These are phyloP conservation scores for Sungouiozyma intestinalis DNA, from an alignment of 805 yeast genomes.

Conservation along the genomic window DNA sequence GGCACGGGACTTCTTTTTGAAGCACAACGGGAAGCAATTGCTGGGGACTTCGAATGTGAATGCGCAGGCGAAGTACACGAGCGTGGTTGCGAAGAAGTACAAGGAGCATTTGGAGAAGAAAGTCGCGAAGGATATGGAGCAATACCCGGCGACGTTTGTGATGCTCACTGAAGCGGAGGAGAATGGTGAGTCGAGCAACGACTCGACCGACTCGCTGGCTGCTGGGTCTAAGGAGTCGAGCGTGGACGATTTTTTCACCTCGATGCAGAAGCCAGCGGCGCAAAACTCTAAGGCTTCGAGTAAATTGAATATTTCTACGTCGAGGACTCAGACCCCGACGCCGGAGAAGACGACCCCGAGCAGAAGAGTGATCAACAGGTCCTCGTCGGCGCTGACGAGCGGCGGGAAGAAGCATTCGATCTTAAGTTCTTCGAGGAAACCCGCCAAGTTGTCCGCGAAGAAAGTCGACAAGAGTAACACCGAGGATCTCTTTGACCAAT, in stretches of 20 bases:
- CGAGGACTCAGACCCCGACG: conserved; percentile 3
- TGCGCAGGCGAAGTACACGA: conserved; percentile 69
- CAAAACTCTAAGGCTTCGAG: conserved; percentile 1
- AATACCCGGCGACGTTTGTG: conserved; percentile 65
- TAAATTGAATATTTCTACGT: conserved; percentile 1
- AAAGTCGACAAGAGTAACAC: conserved; percentile 47
- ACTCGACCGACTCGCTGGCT: conserved; percentile 21
- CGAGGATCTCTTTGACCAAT: conserved; percentile 41
- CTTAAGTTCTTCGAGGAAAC: conserved; percentile 45
- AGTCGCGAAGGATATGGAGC: conserved; percentile 52
- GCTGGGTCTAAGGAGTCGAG: conserved; percentile 32
- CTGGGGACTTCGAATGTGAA: conserved; percentile 42
- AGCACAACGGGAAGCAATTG: conserved; percentile 75
- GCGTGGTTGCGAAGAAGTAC: conserved; percentile 70
- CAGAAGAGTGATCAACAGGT: conserved; percentile 17
- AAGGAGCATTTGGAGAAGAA: conserved; percentile 67
- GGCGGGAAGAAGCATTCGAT: conserved; percentile 34
- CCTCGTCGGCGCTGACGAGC: conserved; percentile 12
- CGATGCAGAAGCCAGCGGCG: conserved; percentile 79
- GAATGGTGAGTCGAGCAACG: conserved; percentile 11
- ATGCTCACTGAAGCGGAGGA: conserved; percentile 24
- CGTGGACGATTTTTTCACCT: conserved; percentile 81
- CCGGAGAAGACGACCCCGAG: conserved; percentile 9
- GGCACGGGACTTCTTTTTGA: conserved; percentile 72
- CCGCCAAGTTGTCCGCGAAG: conserved; percentile 46